Evolutionary conservation across 139 green algal species (phyloP).

Genomic region (Gonium pectorale): DNA sequence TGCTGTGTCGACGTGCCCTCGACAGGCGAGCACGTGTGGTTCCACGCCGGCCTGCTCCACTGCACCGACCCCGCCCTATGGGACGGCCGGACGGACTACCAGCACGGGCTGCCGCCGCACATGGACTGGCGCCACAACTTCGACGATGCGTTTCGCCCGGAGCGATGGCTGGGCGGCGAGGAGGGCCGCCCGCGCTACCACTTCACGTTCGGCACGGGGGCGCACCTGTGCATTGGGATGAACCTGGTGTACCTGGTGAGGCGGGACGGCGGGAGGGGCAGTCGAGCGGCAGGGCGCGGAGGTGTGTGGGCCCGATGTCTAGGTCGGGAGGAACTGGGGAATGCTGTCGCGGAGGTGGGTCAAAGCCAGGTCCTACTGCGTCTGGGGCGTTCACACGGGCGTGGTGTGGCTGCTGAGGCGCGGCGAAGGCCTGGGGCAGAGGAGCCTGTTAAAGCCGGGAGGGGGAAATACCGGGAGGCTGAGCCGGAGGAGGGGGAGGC

Average conservation of each 20-base stretch:
- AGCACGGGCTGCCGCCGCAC: slow-evolving; percentile 24
- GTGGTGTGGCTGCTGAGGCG: too few relatives aligned
- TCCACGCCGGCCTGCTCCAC: slow-evolving; percentile 29
- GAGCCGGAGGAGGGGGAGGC: too few relatives aligned
- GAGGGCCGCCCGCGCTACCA: background rate
- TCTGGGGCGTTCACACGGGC: too few relatives aligned
- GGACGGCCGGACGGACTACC: slow-evolving; percentile 11
- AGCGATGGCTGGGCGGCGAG: slow-evolving; percentile 43
- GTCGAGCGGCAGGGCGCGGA: too few relatives aligned
- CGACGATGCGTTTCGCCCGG: slow-evolving; percentile 35
- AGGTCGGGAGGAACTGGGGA: too few relatives aligned
- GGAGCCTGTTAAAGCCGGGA: too few relatives aligned
- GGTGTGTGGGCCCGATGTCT: too few relatives aligned
- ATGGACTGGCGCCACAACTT: slow-evolving; percentile 54
- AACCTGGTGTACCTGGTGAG: slow-evolving; percentile 37
- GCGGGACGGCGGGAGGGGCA: too few relatives aligned
- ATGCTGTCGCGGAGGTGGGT: too few relatives aligned
- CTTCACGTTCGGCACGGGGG: slow-evolving; percentile 36
- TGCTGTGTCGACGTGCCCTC: background rate
- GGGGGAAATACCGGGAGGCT: too few relatives aligned
- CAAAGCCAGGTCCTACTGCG: too few relatives aligned
- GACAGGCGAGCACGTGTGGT: slow-evolving; percentile 21
- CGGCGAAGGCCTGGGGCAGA: too few relatives aligned
- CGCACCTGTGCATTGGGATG: slow-evolving; percentile 47
- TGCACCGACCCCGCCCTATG: slow-evolving; percentile 44